Base-by-base conservation (phyloP, 2,329 filamentous ascomycete genomes). In the Cladobotryum protrusum region DNA sequence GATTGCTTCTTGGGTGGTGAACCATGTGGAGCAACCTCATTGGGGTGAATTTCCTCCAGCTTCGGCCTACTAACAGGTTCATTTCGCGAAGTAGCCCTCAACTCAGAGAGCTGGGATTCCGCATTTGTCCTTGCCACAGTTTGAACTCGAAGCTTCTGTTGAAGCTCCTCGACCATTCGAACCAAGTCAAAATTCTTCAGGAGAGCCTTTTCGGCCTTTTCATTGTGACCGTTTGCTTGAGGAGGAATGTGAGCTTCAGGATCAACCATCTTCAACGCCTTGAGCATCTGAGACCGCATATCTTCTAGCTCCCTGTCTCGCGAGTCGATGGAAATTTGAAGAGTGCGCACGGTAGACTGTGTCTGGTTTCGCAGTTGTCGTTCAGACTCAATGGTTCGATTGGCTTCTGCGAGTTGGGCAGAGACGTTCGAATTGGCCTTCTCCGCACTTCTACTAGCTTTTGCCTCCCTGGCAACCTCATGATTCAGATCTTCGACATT, bases 401-500 rank as follows among this genome's bases (percentile, higher is more conserved):
- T 95, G 13, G 84, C 84, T 65, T 97, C 93, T 8, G 90, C 89
- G 24, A 97, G 76, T 64, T 97, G 90, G 18, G 87, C 81, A 6
- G 85, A 88, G 52, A 86, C 79, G 34, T 83, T 86, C 1, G 89
- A 95, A 15, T 89, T 85, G 18, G 84, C 80, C 66, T 96, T 95
- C 68, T 97, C 92, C 4, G 91, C 92, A 63, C 87, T 93, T 52
- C 92, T 84, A 62, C 85, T 93, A 17, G 84, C 83, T 71, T 96
- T 95, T 62, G 91, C 89, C 68, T 96, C 92, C 29, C 90, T 81
- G 45, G 87, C 87, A 48, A 96, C 79, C 67, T 97, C 90, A 59
- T 97, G 92, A 58, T 89, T 95, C 34, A 96, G 75, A 65, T 99
- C 92, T 65, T 99, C 92, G 8, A 97, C 70, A 60, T 80, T 90